These are phyloP conservation scores for Hymenotorrendiella dingleyae DNA, from an alignment of 2,329 filamentous ascomycete species.

Conservation along the genomic window DNA sequence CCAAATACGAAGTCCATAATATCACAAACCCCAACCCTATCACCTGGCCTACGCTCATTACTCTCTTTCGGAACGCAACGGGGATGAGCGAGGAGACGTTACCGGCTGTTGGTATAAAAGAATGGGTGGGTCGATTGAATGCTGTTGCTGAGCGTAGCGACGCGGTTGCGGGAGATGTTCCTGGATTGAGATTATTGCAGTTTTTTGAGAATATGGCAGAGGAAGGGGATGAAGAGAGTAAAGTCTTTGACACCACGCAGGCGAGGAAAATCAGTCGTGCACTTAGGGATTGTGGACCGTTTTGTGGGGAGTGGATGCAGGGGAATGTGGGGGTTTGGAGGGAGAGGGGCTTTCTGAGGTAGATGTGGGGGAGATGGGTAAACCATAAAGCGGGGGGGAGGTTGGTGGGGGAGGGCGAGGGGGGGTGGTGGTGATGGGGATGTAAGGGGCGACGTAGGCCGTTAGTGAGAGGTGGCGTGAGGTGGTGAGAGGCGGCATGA, in stretches of 20 bases:
- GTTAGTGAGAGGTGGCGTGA: too few species aligned
- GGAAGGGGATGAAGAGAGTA: slow-evolving; percentile 6
- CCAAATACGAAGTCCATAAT: slow-evolving; percentile 21
- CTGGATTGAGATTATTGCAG: slow-evolving; percentile 19
- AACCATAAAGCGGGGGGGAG: not conserved
- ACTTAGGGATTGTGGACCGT: slow-evolving; percentile 15
- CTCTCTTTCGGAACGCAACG: not conserved
- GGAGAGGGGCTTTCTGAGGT: slow-evolving; percentile 17
- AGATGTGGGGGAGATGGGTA: not conserved
- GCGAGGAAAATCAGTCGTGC: slow-evolving; percentile 11
- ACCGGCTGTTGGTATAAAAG: slow-evolving; percentile 12
- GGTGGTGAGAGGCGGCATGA: too few species aligned
- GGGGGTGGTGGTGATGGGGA: not conserved
- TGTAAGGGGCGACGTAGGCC: not conserved
- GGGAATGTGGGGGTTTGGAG: slow-evolving; percentile 21
- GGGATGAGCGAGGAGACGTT: not conserved
- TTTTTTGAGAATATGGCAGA: slow-evolving; percentile 24
- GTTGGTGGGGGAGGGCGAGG: not conserved
- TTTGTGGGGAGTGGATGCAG: slow-evolving; percentile 18
- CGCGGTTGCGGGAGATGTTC: slow-evolving; percentile 7
- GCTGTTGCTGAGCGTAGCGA: slow-evolving; percentile 8
- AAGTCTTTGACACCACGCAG: slow-evolving; percentile 21
- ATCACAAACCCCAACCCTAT: slow-evolving; percentile 23
- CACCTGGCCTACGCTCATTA: slow-evolving; percentile 14
- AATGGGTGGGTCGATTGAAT: slow-evolving; percentile 17